A percentile compares a stretch with the other conserved stretches of the same genome.
phyloP scores from a whole-genome alignment of 2,329 filamentous ascomycete species.

The Xylaria sp. region DNA sequence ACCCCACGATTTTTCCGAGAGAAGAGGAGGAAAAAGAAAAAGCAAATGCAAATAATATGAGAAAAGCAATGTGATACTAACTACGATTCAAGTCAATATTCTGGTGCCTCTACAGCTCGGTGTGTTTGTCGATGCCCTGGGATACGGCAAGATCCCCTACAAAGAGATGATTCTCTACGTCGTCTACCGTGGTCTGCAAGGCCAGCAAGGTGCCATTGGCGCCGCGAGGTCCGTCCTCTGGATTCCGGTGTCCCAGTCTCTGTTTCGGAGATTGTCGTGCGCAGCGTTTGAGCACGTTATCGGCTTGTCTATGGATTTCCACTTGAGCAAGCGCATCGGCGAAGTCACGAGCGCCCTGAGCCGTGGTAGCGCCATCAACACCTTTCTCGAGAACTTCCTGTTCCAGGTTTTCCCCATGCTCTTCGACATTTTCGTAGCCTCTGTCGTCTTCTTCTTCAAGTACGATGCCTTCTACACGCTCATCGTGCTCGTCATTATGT shows the following conservation, averaged over 20 bases:
- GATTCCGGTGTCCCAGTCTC: constrained; percentile 43
- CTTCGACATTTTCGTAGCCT: constrained; percentile 45
- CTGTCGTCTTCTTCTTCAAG: constrained; percentile 40
- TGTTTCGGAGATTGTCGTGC: constrained; percentile 39
- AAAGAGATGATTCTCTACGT: constrained; percentile 41
- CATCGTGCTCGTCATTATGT: constrained; percentile 44
- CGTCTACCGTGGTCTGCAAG: constrained; percentile 41
- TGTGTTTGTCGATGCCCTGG: constrained; percentile 37
- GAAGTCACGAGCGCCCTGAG: constrained; percentile 47
- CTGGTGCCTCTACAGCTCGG: constrained; percentile 41
- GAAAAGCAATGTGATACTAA: not conserved
- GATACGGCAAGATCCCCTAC: constrained; percentile 38
- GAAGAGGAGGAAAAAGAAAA: not conserved
- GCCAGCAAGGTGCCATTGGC: constrained; percentile 41
- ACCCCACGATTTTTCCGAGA: not conserved
- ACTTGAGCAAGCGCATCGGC: constrained; percentile 46
- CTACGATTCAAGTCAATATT: constrained; percentile 34
- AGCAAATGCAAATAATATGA: not conserved
- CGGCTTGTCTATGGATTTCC: constrained; percentile 45
- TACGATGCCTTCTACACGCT: constrained; percentile 46
- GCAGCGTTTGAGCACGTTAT: constrained; percentile 46
- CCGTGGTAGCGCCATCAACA: constrained; percentile 44
- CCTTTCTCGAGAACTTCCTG: constrained; percentile 43
- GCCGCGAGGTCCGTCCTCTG: constrained; percentile 40
- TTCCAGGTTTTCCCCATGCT: constrained; percentile 49